Evolutionary conservation across 1,284 basidiomycete species (phyloP).

Genomic region (Spongispora temasekensis): DNA sequence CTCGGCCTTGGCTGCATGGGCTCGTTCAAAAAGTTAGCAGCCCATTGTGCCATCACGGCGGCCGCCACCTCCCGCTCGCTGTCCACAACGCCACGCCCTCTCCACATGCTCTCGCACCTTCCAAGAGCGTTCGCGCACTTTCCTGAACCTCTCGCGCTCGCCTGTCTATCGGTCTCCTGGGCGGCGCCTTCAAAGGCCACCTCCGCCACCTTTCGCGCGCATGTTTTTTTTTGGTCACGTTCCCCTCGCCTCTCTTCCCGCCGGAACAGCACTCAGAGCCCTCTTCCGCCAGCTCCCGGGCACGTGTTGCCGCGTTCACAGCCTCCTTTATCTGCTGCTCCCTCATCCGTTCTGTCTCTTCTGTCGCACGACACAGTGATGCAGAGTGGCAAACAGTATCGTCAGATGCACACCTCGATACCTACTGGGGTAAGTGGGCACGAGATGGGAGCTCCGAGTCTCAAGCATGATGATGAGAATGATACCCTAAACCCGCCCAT

Average conservation of each 20-base stretch:
- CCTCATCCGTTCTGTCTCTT: conserved; percentile 12
- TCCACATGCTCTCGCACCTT: conserved; percentile 18
- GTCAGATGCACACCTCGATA: no score
- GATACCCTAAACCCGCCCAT: no score
- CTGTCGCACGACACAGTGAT: not conserved
- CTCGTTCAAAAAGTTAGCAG: conserved; percentile 19
- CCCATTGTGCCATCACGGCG: conserved; percentile 12
- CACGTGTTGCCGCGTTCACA: not conserved
- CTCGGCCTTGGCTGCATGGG: conserved; percentile 10
- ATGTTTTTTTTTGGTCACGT: no score
- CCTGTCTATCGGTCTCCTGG: conserved; percentile 16
- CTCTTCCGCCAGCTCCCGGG: conserved; percentile 4
- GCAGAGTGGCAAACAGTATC: no score
- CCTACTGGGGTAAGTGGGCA: no score
- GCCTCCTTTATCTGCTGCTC: conserved; percentile 10
- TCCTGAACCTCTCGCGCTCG: conserved; percentile 10
- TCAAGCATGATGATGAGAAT: no score
- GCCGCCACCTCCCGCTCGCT: conserved; percentile 13
- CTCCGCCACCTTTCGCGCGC: no score
- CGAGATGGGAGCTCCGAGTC: no score
- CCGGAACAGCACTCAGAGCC: no score
- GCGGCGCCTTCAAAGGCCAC: conserved; percentile 7
- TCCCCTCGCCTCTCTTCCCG: no score
- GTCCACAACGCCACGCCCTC: conserved; percentile 7
- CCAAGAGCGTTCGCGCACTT: conserved; percentile 14